These are phyloP conservation scores for Claviceps capensis DNA, from an alignment of 2,329 filamentous ascomycete genomes.

Conservation along the genomic window DNA sequence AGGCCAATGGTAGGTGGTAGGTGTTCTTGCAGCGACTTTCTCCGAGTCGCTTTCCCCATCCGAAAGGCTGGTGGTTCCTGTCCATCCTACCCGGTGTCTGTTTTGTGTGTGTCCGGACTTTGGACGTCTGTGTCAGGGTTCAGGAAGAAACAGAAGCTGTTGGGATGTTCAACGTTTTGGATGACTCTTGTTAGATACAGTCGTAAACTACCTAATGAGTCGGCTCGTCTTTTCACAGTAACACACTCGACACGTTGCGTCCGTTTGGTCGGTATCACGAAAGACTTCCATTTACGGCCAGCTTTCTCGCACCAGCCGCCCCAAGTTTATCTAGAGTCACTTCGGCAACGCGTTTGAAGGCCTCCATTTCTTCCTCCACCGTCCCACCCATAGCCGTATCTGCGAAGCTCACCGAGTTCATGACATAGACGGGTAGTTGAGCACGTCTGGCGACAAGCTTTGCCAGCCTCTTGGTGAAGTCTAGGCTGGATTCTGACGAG, in stretches of 20 bases:
- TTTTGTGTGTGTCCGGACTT: too few relatives aligned
- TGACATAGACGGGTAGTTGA: conserved; percentile 71
- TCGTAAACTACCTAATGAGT: not conserved
- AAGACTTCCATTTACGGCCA: conserved; percentile 1
- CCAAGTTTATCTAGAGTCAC: conserved; percentile 34
- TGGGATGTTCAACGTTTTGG: not conserved
- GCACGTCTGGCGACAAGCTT: conserved; percentile 67
- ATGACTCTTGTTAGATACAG: not conserved
- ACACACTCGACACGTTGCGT: not conserved
- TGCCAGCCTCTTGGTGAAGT: conserved; percentile 76
- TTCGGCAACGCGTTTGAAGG: conserved; percentile 60
- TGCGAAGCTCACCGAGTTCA: conserved; percentile 70
- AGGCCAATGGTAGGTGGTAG: not conserved
- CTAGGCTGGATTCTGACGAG: conserved; percentile 59
- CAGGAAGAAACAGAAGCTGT: not conserved
- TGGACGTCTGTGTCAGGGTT: not conserved
- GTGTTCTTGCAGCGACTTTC: not conserved
- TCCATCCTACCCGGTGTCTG: not conserved
- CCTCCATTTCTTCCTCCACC: conserved; percentile 90
- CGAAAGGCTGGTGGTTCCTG: too few relatives aligned
- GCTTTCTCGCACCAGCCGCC: conserved; percentile 6
- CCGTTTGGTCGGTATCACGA: not conserved
- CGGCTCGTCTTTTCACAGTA: not conserved
- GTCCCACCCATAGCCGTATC: conserved; percentile 62
- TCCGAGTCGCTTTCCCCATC: not conserved